Evolutionary conservation across 1,284 basidiomycete genomes (phyloP), one percentile per base, ranked within the genome.

Genomic region (Apiotrichum mycotoxinovorans): DNA sequence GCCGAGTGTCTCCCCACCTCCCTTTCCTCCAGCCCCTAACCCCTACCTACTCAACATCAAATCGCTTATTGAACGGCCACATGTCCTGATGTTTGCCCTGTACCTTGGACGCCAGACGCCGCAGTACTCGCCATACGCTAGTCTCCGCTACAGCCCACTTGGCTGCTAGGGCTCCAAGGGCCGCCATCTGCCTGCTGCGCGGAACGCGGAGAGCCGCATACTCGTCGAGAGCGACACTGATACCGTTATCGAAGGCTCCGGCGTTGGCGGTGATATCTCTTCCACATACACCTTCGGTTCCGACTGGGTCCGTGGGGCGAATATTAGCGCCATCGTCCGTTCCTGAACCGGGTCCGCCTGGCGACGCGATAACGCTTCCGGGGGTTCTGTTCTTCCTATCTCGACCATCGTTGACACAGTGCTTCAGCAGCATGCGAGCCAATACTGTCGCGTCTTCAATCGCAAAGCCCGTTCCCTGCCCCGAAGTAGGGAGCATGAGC

Each of bases 381-480:
- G n/a, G n/a, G n/a, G n/a, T n/a, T n/a, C n/a, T n/a, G n/a, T n/a
- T n/a, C n/a, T n/a, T n/a, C n/a, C n/a, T 17, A 15, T 17, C 37
- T 7, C 15, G 37, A 4, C 5, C 37, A 15, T 17, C 37, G 37
- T 5, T 17, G 15, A 10, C 37, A 41, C 25, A 12, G 41, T 22
- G 11, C 40, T 30, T 12, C 17, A 51, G 27, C 10, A 51, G 26
- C 17, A 11, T 15, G 7, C n/a, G 12, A 2, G 49, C 51, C 1
- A 52, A 27, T 11, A 43, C 30, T 8, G 51, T 44, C 18, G 51
- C 51, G 41, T 52, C 51, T 30, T 43, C 41, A 18, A 44, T 35
- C 27, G 51, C 51, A 18, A 52, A 51, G 8, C 49, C 49, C 12
- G 49, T 51, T 9, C 49, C 49, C 38, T 51, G 49, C 11, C 51